Conservation (phyloP, 306 rosid species). For the Rubus parviflorus region DNA sequence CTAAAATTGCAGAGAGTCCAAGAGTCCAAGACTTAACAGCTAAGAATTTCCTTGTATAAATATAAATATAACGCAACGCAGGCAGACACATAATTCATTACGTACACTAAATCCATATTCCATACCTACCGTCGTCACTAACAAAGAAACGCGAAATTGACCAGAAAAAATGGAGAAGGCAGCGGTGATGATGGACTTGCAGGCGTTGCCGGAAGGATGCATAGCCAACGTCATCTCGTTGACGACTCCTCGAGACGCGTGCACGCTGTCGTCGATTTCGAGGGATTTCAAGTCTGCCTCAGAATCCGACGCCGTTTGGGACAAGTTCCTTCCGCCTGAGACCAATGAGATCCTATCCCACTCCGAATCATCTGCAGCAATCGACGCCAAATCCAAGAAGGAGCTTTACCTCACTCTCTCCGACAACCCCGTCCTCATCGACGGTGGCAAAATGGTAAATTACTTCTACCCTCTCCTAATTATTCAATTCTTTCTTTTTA, state of each 20-base stretch:
- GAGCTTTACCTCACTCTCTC: conserved; percentile 44
- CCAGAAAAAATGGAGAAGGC: neutral
- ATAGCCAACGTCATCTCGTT: conserved; percentile 55
- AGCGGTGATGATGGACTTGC: conserved; percentile 21
- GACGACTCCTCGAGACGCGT: conserved; percentile 62
- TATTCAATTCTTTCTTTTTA: too few relatives aligned
- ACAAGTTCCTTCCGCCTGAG: conserved; percentile 55
- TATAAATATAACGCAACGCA: too few relatives aligned
- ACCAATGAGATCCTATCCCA: conserved; percentile 21
- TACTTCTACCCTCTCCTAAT: neutral
- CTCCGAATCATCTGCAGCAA: too few relatives aligned
- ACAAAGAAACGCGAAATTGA: too few relatives aligned
- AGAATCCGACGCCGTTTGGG: conserved; percentile 68
- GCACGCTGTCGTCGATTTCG: conserved; percentile 46
- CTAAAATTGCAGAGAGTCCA: too few relatives aligned
- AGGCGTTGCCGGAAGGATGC: conserved; percentile 62
- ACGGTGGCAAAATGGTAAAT: conserved; percentile 53
- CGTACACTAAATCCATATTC: too few relatives aligned
- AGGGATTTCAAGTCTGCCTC: conserved; percentile 57
- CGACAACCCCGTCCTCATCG: conserved; percentile 49
- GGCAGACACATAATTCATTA: too few relatives aligned
- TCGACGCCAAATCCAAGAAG: conserved; percentile 32
- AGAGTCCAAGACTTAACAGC: too few relatives aligned
- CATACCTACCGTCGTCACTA: too few relatives aligned
- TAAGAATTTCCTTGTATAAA: too few relatives aligned